Evolutionary conservation across 2,329 filamentous ascomycete species (phyloP).

Genomic region (Fusarium protoensiforme): DNA sequence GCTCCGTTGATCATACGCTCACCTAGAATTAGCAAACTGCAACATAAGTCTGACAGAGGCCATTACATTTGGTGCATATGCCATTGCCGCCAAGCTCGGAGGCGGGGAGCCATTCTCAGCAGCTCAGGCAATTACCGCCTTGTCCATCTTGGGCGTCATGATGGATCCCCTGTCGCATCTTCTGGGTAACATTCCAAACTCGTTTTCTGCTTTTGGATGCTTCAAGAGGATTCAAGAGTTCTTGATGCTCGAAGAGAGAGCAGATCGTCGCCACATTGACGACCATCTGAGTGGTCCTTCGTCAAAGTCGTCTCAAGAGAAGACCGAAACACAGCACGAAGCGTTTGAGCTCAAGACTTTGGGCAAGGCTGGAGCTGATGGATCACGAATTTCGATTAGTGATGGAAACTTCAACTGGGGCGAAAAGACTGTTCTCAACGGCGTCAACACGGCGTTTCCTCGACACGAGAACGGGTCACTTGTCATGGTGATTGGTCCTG

Average conservation of each 20-base stretch:
- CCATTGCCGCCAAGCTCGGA: slow-evolving; percentile 41
- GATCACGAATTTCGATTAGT: slow-evolving; percentile 26
- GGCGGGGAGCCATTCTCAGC: slow-evolving; percentile 42
- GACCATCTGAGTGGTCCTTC: neutral
- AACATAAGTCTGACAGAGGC: slow-evolving; percentile 42
- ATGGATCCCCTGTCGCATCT: slow-evolving; percentile 40
- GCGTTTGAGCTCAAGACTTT: slow-evolving; percentile 19
- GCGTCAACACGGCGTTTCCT: slow-evolving; percentile 39
- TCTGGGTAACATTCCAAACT: slow-evolving; percentile 40
- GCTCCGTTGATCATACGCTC: neutral
- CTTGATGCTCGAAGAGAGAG: slow-evolving; percentile 36
- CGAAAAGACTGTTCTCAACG: slow-evolving; percentile 37
- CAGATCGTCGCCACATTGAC: slow-evolving; percentile 37
- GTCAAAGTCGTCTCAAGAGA: neutral
- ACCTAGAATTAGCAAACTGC: slow-evolving; percentile 36
- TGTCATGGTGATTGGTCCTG: slow-evolving; percentile 46
- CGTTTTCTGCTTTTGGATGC: slow-evolving; percentile 44
- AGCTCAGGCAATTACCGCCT: slow-evolving; percentile 45
- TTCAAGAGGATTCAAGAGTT: slow-evolving; percentile 48
- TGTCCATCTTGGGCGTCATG: slow-evolving; percentile 47
- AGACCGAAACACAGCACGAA: neutral
- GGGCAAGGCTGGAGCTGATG: neutral
- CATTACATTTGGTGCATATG: slow-evolving; percentile 46
- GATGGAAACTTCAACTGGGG: slow-evolving; percentile 44
- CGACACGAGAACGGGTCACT: slow-evolving; percentile 35